Conservation (phyloP, 1,284 basidiomycete genomes). For the Naganishia sp. region DNA sequence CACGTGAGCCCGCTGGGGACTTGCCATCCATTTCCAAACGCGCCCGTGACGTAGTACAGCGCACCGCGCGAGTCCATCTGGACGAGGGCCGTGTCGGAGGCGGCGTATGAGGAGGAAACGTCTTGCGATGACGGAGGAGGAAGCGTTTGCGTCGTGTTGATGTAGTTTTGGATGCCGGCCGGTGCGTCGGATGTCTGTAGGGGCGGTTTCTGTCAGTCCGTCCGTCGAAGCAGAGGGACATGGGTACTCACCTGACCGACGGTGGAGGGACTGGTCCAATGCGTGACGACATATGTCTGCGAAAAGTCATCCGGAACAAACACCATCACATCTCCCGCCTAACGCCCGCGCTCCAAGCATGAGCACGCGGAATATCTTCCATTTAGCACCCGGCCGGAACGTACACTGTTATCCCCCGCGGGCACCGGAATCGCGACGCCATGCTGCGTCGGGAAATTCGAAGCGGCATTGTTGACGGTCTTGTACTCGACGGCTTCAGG, state of each 20-base stretch:
- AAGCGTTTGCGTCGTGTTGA: constrained; percentile 73
- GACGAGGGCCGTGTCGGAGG: constrained; percentile 68
- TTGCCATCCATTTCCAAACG: constrained; percentile 54
- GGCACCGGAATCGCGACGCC: constrained; percentile 79
- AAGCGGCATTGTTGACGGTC: constrained; percentile 55
- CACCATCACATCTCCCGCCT: constrained; percentile 64
- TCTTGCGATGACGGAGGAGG: constrained; percentile 70
- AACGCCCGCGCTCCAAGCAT: constrained; percentile 60
- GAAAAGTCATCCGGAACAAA: constrained; percentile 81
- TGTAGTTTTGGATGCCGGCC: constrained; percentile 47
- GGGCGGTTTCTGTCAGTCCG: neutral
- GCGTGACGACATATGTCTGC: constrained; percentile 68
- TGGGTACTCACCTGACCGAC: constrained; percentile 59
- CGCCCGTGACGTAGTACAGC: constrained; percentile 69
- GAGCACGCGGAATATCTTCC: neutral
- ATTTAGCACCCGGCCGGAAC: neutral
- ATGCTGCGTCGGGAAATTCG: constrained; percentile 70
- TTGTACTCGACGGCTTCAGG: constrained; percentile 67
- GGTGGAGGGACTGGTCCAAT: constrained; percentile 50
- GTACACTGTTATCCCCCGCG: constrained; percentile 58
- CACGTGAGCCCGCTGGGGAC: constrained; percentile 45
- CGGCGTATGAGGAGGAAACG: constrained; percentile 68
- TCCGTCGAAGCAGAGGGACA: neutral
- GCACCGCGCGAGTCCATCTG: constrained; percentile 70
- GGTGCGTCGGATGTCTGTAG: constrained; percentile 43